These are phyloP conservation scores for Lantana camara DNA, from an alignment of 257 asterid species.

Conservation along the genomic window DNA sequence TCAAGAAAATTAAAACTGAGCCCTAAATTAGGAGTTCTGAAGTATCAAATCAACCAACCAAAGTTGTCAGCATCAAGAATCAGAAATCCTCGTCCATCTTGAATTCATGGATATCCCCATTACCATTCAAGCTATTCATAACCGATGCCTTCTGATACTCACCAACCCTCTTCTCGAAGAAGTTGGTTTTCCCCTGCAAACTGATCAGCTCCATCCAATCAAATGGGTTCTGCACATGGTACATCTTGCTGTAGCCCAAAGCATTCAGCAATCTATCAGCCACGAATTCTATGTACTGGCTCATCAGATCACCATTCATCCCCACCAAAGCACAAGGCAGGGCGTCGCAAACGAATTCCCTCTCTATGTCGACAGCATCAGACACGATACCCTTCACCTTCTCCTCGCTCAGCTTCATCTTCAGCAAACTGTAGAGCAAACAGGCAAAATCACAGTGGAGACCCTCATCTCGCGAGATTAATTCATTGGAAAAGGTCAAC, in stretches of 20 bases:
- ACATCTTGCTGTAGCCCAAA: constrained; percentile 68
- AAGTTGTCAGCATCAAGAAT: not conserved
- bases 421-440: constrained; percentile 64
- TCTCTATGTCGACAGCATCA: constrained; percentile 78
- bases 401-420: constrained; percentile 71
- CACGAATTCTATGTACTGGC: constrained; percentile 79
- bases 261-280: constrained; percentile 76
- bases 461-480: constrained; percentile 89
- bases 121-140: constrained; percentile 67
- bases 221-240: constrained; percentile 68
- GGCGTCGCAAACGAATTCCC: constrained; percentile 88
- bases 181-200: constrained; percentile 91
- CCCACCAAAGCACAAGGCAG: constrained; percentile 86
- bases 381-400: constrained; percentile 57
- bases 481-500: constrained; percentile 74
- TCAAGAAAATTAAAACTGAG: not conserved
- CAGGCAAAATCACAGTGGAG: constrained; percentile 95
- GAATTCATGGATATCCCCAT: constrained; percentile 57
- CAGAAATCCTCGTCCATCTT: constrained; percentile 81
- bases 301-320: constrained; percentile 78
- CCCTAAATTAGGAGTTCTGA: not conserved
- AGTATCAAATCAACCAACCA: not conserved
- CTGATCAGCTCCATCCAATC: constrained; percentile 99
- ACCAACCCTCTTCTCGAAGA: constrained; percentile 96
- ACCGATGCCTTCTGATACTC: constrained; percentile 93